Percentiles rank a stretch among this genome's conserved stretches.
These are phyloP conservation scores for Penicillium odoratum DNA, from an alignment of 495 filamentous ascomycete genomes.

Conservation along the genomic window DNA sequence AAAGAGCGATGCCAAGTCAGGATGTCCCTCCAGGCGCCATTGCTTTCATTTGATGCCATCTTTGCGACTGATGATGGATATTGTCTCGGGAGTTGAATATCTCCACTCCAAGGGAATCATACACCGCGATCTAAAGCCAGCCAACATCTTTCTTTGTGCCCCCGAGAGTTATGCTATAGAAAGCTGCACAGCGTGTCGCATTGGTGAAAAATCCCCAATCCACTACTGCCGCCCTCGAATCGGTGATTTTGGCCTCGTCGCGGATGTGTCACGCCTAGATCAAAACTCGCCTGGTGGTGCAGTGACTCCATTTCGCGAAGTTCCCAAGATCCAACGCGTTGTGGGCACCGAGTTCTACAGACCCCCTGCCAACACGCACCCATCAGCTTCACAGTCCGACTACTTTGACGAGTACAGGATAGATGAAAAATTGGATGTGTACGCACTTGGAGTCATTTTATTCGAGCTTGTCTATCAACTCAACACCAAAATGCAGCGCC, in stretches of 20 bases:
- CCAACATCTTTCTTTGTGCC: conserved; percentile 62
- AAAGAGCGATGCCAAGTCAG: conserved; percentile 4
- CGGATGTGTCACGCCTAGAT: conserved; percentile 49
- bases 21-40: conserved; percentile 34
- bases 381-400: neutral
- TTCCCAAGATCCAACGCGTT: conserved; percentile 31
- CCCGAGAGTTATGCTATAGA: conserved; percentile 28
- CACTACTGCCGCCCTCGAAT: conserved; percentile 52
- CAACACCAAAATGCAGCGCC: conserved; percentile 56
- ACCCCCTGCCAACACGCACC: conserved; percentile 28
- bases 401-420: conserved; percentile 35
- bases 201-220: conserved; percentile 15
- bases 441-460: conserved; percentile 54
- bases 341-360: conserved; percentile 53
- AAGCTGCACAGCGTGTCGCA: conserved; percentile 35
- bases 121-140: conserved; percentile 72
- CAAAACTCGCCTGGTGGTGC: conserved; percentile 20
- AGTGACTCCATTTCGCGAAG: conserved; percentile 16
- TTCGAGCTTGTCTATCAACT: conserved; percentile 53
- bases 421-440: conserved; percentile 55
- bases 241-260: conserved; percentile 56
- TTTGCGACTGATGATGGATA: conserved; percentile 42
- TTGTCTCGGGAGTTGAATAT: conserved; percentile 56
- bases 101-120: conserved; percentile 61
- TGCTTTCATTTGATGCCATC: conserved; percentile 52